Evolutionary conservation across 352 stramenopile species (phyloP).

Genomic region (Phytopythium sindhum): DNA sequence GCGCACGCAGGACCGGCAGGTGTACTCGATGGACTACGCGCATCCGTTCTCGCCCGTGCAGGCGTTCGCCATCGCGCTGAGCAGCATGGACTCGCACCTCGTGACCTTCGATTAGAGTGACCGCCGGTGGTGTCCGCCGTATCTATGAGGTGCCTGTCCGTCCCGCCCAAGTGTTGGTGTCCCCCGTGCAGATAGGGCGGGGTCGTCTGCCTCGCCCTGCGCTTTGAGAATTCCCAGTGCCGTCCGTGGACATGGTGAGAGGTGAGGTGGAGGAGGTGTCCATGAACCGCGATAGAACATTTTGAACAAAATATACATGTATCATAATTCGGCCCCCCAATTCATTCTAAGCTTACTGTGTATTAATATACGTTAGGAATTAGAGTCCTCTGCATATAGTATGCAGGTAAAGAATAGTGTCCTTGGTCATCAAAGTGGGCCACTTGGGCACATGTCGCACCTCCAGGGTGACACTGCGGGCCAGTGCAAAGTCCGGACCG

Average conservation of each 20-base stretch:
- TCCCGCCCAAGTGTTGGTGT: background rate
- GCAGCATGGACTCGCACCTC: slow-evolving; percentile 85
- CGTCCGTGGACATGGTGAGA: background rate
- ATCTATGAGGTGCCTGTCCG: slow-evolving; percentile 11
- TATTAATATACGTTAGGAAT: no score
- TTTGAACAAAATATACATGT: slow-evolving; percentile 5
- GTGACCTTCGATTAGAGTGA: slow-evolving; percentile 76
- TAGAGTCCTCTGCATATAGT: no score
- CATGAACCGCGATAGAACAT: background rate
- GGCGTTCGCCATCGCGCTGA: slow-evolving; percentile 85
- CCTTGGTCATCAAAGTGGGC: no score
- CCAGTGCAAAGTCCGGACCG: no score
- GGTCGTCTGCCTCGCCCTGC: no score
- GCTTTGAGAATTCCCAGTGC: background rate
- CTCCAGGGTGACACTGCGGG: no score
- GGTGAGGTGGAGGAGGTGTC: no score
- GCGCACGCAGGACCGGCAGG: slow-evolving; percentile 79
- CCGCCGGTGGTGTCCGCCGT: background rate
- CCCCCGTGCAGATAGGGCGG: background rate
- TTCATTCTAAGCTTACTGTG: no score
- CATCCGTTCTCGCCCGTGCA: slow-evolving; percentile 83
- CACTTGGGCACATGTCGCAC: no score
- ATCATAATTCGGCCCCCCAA: background rate
- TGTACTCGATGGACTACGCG: slow-evolving; percentile 88
- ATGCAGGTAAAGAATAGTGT: no score